Percentiles rank a stretch among this genome's conserved stretches.
Evolutionary conservation across 805 yeast species (phyloP).

Genomic region (Candida railenensis): DNA sequence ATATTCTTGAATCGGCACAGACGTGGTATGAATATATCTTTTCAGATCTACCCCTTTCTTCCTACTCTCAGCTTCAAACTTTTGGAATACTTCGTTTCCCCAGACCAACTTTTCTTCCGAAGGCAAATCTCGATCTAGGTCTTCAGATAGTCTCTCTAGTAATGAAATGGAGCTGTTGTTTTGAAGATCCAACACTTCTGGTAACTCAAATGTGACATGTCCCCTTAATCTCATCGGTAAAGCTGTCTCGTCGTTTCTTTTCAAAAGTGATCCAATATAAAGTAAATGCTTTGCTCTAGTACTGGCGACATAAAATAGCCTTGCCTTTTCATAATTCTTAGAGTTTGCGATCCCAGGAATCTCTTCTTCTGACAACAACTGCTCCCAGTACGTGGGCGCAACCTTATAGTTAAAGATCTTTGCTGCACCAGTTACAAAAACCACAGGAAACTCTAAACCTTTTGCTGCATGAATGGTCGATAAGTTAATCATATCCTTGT

Average conservation of each 20-base stretch:
- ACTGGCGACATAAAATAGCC: slow-evolving; percentile 61
- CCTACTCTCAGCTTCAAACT: not conserved
- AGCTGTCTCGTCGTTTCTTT: not conserved
- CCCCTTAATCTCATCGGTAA: slow-evolving; percentile 7
- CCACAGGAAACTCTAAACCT: slow-evolving; percentile 72
- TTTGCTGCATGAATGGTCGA: slow-evolving; percentile 76
- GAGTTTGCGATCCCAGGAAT: not conserved
- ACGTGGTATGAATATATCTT: not conserved
- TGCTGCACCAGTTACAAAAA: slow-evolving; percentile 42
- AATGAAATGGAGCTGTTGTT: not conserved
- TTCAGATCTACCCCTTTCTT: not conserved
- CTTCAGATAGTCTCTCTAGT: slow-evolving; percentile 9
- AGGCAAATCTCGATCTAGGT: slow-evolving; percentile 5
- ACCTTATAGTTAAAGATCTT: not conserved
- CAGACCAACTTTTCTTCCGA: not conserved
- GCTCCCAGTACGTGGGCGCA: slow-evolving; percentile 9
- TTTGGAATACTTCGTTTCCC: not conserved
- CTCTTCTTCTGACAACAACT: slow-evolving; percentile 8
- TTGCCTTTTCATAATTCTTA: slow-evolving; percentile 9
- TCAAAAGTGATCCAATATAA: slow-evolving; percentile 27
- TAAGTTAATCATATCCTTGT: slow-evolving; percentile 42
- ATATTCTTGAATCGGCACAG: too few species aligned
- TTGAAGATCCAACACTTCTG: slow-evolving; percentile 7
- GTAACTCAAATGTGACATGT: slow-evolving; percentile 13
- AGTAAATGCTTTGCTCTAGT: slow-evolving; percentile 58